A percentile compares a stretch with the other conserved stretches of the same genome.
Conservation (phyloP, 495 filamentous ascomycete species). For the Staphylotrichum tortipilum region DNA sequence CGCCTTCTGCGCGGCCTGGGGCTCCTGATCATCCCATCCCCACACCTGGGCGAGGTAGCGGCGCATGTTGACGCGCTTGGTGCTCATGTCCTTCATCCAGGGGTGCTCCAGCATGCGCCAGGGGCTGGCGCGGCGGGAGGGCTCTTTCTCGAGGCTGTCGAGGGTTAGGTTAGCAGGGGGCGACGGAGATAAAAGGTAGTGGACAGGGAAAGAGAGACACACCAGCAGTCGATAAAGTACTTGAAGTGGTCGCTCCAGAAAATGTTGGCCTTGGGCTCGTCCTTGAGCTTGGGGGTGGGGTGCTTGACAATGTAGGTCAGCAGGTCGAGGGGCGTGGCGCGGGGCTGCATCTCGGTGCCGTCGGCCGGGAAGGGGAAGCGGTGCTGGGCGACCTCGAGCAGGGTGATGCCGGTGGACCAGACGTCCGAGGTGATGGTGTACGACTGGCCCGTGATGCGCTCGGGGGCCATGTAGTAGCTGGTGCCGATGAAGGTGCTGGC, state of each 20-base stretch:
- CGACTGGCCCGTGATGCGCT: constrained; percentile 91
- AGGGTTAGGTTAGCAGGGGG: neutral
- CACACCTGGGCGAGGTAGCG: constrained; percentile 87
- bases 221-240: constrained; percentile 99
- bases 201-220: no score
- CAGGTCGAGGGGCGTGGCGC: constrained; percentile 85
- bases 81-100: constrained; percentile 93
- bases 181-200: constrained; percentile 35
- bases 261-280: constrained; percentile 73
- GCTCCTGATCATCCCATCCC: constrained; percentile 65
- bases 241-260: constrained; percentile 95
- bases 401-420: constrained; percentile 91
- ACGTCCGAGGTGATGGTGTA: constrained; percentile 99
- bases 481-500: constrained; percentile 99
- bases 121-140: constrained; percentile 72
- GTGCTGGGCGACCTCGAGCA: constrained; percentile 95
- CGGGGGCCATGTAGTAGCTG: constrained; percentile 98
- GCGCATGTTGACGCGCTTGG: constrained; percentile 93
- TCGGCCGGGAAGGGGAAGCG: constrained; percentile 96
- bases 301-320: constrained; percentile 96
- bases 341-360: constrained; percentile 78
- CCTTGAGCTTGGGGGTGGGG: constrained; percentile 90
- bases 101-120: constrained; percentile 99
- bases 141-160: constrained; percentile 84
- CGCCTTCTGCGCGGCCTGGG: neutral